Percentiles rank a stretch among this genome's conserved stretches.
phyloP scores from a whole-genome alignment of 148 eudicot species.

The Cornus florida region DNA sequence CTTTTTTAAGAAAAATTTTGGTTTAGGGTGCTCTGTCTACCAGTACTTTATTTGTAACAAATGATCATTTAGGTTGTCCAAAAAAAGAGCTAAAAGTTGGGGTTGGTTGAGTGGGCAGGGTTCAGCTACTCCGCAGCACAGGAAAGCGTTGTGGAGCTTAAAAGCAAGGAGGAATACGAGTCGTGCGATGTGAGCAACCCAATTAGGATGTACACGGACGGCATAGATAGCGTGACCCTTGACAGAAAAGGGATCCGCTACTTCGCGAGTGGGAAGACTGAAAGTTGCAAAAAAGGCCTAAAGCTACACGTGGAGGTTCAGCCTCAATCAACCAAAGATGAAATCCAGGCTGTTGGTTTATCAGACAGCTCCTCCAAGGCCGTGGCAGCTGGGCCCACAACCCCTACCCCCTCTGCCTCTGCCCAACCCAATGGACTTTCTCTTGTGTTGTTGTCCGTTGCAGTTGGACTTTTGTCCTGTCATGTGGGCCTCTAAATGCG shows the following conservation, averaged over 20 bases:
- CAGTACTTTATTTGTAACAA: background rate
- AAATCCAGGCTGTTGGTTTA: background rate
- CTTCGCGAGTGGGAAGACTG: conserved; percentile 61
- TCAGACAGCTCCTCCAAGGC: background rate
- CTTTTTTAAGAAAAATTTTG: background rate
- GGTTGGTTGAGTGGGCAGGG: conserved; percentile 37
- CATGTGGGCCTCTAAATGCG: background rate
- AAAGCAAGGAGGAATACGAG: conserved; percentile 52
- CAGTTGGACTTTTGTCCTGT: conserved; percentile 28
- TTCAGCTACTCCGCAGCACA: conserved; percentile 56
- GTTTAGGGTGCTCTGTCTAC: background rate
- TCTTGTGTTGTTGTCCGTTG: background rate
- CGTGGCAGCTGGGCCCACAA: conserved; percentile 27
- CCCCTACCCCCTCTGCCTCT: conserved; percentile 30
- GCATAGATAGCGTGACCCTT: conserved; percentile 46
- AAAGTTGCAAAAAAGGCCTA: conserved; percentile 70
- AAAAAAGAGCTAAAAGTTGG: too few relatives aligned
- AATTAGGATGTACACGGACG: conserved; percentile 65
- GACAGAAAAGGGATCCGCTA: conserved; percentile 62
- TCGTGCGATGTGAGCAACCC: conserved; percentile 72
- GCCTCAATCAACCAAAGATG: conserved; percentile 12
- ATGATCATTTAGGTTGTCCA: background rate
- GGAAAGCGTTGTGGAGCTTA: conserved; percentile 71
- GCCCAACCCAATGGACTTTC: conserved; percentile 8
- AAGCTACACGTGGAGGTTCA: conserved; percentile 66